phyloP scores from a whole-genome alignment of 1,284 basidiomycete genomes.

The Rhodotorula sp. region DNA sequence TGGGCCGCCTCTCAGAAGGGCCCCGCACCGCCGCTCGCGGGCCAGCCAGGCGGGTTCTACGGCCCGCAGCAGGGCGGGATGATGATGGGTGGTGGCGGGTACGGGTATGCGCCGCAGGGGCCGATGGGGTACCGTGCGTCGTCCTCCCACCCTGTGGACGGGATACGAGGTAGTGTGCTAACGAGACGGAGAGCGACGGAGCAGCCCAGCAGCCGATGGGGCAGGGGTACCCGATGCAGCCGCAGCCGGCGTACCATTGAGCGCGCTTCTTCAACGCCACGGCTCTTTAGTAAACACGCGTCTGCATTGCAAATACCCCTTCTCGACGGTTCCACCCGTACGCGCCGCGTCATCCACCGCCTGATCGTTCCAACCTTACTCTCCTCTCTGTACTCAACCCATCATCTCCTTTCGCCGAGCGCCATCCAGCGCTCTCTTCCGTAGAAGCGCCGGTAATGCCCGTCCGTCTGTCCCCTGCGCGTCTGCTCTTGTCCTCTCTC shows the following conservation, averaged over 20 bases:
- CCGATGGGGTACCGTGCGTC: constrained; percentile 30
- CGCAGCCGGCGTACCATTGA: not conserved
- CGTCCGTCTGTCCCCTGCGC: too few species aligned
- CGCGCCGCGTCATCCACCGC: not conserved
- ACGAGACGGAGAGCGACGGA: not conserved
- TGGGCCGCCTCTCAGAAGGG: constrained; percentile 27
- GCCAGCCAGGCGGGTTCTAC: constrained; percentile 20
- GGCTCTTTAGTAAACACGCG: too few species aligned
- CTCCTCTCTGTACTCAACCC: too few species aligned
- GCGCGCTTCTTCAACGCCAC: too few species aligned
- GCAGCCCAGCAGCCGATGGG: constrained; percentile 23
- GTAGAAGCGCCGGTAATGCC: too few species aligned
- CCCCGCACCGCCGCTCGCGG: constrained; percentile 22
- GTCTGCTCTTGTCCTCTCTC: too few species aligned
- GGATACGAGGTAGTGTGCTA: not conserved
- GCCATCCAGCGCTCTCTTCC: too few species aligned
- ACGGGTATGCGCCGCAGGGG: constrained; percentile 20
- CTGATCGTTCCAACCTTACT: not conserved
- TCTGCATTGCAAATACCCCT: too few species aligned
- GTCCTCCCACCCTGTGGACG: not conserved
- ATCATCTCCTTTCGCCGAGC: not conserved
- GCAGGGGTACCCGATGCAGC: constrained; percentile 6
- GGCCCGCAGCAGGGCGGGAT: not conserved
- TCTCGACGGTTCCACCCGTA: too few species aligned
- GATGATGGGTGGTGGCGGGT: constrained; percentile 29